A percentile compares a stretch with the other conserved stretches of the same genome.
Evolutionary conservation across 345 rosid genomes (phyloP).

Genomic region (Ricinus communis): DNA sequence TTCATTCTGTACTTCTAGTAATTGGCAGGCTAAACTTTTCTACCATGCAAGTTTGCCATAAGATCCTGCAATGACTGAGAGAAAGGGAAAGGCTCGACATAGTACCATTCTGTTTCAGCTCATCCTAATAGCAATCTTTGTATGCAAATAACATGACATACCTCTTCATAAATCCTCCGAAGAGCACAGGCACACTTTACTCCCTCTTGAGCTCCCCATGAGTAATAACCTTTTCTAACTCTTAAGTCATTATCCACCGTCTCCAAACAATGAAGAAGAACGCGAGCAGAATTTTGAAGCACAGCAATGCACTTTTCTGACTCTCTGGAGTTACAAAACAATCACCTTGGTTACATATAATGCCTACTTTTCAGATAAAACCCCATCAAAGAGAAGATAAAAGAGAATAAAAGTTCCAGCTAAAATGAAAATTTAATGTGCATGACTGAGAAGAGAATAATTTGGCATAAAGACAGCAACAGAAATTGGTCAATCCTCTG

Average conservation of each 20-base stretch:
- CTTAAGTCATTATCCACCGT: constrained; percentile 36
- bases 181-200: constrained; percentile 71
- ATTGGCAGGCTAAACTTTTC: background rate
- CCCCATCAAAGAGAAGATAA: background rate
- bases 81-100: background rate
- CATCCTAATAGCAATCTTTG: background rate
- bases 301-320: constrained; percentile 60
- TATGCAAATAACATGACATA: constrained; percentile 19
- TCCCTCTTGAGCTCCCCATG: constrained; percentile 59
- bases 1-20: background rate
- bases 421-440: background rate
- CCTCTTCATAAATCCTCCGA: constrained; percentile 97
- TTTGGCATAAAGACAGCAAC: background rate
- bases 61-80: background rate
- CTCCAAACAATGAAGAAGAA: constrained; percentile 77
- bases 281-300: constrained; percentile 65
- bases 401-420: background rate
- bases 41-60: background rate
- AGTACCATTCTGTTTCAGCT: background rate
- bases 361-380: background rate
- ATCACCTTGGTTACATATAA: background rate
- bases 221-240: constrained; percentile 37
- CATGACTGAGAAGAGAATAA: background rate
- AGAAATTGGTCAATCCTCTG: background rate
- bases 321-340: constrained; percentile 46